These are phyloP conservation scores for Pyronema domesticum DNA, from an alignment of 495 filamentous ascomycete genomes.

Conservation along the genomic window DNA sequence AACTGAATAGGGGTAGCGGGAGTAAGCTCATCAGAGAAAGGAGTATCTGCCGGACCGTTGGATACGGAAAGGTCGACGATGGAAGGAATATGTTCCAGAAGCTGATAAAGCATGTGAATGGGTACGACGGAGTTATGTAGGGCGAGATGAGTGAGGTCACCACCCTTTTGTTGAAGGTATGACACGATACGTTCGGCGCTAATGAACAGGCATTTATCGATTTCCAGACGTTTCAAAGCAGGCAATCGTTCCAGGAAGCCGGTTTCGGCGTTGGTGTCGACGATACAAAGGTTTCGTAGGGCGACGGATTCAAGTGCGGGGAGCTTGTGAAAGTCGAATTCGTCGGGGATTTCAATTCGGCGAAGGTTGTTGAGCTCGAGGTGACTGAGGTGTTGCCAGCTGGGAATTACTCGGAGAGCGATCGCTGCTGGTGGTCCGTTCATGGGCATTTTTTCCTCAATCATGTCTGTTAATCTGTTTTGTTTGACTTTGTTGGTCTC, in stretches of 20 bases:
- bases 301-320: neutral
- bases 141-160: neutral
- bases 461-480: constrained; percentile 1
- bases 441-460: neutral
- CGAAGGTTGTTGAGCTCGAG: constrained; percentile 8
- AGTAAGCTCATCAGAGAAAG: neutral
- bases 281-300: constrained; percentile 1
- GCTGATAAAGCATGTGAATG: neutral
- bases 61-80: neutral
- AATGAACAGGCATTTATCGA: constrained; percentile 4
- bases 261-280: neutral
- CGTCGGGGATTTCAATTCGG: constrained; percentile 1
- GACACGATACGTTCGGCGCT: neutral
- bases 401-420: neutral
- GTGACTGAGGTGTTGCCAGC: neutral
- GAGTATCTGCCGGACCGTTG: neutral
- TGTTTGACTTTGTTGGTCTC: constrained; percentile 1
- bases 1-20: neutral
- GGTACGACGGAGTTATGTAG: neutral
- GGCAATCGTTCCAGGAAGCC: constrained; percentile 1
- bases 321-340: constrained; percentile 1
- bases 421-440: neutral
- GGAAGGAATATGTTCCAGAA: neutral
- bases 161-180: neutral
- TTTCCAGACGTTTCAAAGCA: neutral